A percentile compares a stretch with the other conserved stretches of the same genome.
Evolutionary conservation across 2,329 filamentous ascomycete genomes (phyloP).

Genomic region (Stachybotrys elegans): DNA sequence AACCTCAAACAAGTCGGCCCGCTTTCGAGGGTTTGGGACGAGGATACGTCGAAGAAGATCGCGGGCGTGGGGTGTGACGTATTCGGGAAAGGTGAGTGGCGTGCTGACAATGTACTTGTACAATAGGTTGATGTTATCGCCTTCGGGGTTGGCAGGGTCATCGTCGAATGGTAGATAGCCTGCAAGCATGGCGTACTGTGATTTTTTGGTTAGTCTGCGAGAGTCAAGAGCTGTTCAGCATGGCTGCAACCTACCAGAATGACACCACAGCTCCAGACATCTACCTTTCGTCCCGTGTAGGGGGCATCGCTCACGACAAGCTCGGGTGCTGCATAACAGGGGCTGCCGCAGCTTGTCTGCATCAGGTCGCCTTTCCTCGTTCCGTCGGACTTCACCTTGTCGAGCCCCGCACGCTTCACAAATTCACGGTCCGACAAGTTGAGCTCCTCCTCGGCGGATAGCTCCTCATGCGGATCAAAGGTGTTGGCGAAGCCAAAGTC

Average conservation of each 20-base stretch:
- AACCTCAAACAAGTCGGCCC: constrained; percentile 94
- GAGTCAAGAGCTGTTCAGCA: too few relatives aligned
- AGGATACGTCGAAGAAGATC: constrained; percentile 90
- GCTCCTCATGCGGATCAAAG: constrained; percentile 82
- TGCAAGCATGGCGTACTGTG: constrained; percentile 94
- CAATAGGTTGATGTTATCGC: constrained; percentile 96
- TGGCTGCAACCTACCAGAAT: constrained; percentile 72
- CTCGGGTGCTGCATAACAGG: constrained; percentile 95
- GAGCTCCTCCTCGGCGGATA: constrained; percentile 85
- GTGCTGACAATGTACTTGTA: constrained; percentile 99
- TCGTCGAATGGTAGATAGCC: constrained; percentile 98
- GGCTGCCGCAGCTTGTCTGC: constrained; percentile 98
- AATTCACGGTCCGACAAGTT: constrained; percentile 83
- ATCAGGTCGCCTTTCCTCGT: constrained; percentile 87
- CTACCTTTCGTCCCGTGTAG: constrained; percentile 95
- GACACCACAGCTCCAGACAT: constrained; percentile 98
- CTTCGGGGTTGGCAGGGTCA: constrained; percentile 95
- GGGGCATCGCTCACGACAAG: constrained; percentile 95
- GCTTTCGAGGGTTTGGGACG: constrained; percentile 89
- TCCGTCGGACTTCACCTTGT: constrained; percentile 70
- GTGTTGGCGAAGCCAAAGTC: constrained; percentile 99
- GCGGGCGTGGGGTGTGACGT: constrained; percentile 92
- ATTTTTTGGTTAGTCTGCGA: constrained; percentile 11
- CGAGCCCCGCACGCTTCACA: constrained; percentile 80
- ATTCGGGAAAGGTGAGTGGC: constrained; percentile 95